Evolutionary conservation across 2,329 filamentous ascomycete genomes (phyloP), one percentile per base, ranked within the genome.

Genomic region (Aspergillus candidus): DNA sequence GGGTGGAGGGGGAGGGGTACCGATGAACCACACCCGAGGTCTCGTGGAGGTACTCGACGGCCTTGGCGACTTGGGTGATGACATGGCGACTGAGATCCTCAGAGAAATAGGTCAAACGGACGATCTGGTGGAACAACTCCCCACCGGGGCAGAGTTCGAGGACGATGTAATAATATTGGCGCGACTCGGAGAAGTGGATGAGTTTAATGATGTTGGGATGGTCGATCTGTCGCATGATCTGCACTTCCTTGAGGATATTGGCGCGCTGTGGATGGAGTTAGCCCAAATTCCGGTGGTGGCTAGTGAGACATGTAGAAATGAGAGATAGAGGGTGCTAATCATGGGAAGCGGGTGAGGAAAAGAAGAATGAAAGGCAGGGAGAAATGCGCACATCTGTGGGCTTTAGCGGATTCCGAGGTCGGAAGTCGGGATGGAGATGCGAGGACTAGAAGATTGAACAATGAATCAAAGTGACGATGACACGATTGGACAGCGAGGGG

Each of bases 91-190:
- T 94, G 1, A 98, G 76, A 38, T 96, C 84, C 66, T 98, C 93
- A 72, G 91, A 97, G 65, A 98, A 98, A 67, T 97, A 98, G 11
- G 93, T 98, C 64, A 98, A 80, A 54, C 91, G 86, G 40, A 98
- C 93, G 57, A 98, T 97, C 66, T 97, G 91, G 67, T 98, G 93
- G 75, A 98, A 98, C 10, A 98, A 75, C 71, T 98, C 93, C 61
- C 93, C 93, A 47, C 93, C 93, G 0, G 90, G 89, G 46, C 91
- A 94, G 35, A 97, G 78, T 69, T 98, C 93, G 33, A 98, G 80
- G 35, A 98, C 83, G 56, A 98, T 96, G 72, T 94, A 98, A 70
- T 97, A 97, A 66, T 96, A 96, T 66, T 97, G 89, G 46, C 80
- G 79, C 1, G 90, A 94, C 68, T 98, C 93, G 51, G 86, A 86